Conservation (phyloP, 805 yeast genomes). For the Debaryomyces hansenii region DNA sequence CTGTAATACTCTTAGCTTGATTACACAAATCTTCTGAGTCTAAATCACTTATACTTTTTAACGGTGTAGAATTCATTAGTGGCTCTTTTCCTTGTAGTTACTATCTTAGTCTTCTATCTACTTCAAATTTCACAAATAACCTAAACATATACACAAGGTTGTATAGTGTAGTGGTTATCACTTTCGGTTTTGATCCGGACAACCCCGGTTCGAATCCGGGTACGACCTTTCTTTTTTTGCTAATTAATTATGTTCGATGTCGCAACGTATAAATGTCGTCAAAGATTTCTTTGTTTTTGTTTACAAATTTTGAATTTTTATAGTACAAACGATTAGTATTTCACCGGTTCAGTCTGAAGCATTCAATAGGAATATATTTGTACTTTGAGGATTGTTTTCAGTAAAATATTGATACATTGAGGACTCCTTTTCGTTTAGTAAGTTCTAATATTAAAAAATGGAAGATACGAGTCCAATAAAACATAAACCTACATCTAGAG, state of each 20-base stretch:
- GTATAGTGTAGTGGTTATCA: constrained; percentile 81
- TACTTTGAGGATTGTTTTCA: too few relatives aligned
- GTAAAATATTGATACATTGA: not conserved
- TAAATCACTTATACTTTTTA: not conserved
- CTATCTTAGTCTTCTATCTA: not conserved
- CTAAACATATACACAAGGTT: constrained; percentile 18
- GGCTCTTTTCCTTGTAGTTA: not conserved
- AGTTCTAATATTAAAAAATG: constrained; percentile 12
- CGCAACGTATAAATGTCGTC: not conserved
- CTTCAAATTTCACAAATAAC: not conserved
- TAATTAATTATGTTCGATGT: not conserved
- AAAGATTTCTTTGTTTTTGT: not conserved
- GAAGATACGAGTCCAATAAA: constrained; percentile 22
- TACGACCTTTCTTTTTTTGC: too few relatives aligned
- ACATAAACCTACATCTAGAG: constrained; percentile 23
- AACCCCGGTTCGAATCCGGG: constrained; percentile 88
- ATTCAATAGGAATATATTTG: not conserved
- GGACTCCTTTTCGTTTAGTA: constrained; percentile 4
- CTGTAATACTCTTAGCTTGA: constrained; percentile 4
- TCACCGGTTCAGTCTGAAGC: not conserved
- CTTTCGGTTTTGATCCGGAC: constrained; percentile 79
- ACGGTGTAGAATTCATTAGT: constrained; percentile 3
- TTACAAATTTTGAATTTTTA: constrained; percentile 2
- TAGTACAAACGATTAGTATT: not conserved
- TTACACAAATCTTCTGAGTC: not conserved